These are phyloP conservation scores for Abortiporus biennis DNA, from an alignment of 1,284 basidiomycete species.

Conservation along the genomic window DNA sequence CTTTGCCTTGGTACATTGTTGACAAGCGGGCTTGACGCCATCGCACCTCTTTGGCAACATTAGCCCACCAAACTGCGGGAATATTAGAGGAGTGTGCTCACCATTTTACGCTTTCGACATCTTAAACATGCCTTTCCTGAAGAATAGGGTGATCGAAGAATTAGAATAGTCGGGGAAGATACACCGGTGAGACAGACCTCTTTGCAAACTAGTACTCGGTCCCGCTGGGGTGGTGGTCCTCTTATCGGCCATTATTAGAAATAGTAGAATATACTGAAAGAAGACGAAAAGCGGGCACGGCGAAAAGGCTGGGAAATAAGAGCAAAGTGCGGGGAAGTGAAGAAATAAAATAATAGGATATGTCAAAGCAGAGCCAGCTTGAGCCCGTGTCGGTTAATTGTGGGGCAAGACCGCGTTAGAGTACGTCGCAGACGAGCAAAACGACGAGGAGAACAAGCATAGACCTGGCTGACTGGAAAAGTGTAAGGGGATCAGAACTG, in stretches of 20 bases:
- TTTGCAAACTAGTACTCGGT: constrained; percentile 24
- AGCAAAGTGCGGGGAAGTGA: constrained; percentile 15
- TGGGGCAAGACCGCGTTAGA: constrained; percentile 6
- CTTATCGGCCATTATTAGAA: constrained; percentile 33
- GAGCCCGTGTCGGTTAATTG: constrained; percentile 3
- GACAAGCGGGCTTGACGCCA: constrained; percentile 35
- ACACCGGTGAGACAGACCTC: constrained; percentile 18
- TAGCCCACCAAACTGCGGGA: constrained; percentile 4
- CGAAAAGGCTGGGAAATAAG: constrained; percentile 20
- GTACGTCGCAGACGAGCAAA: constrained; percentile 10
- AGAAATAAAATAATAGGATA: constrained; percentile 16
- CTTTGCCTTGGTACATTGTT: constrained; percentile 35
- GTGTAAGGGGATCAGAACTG: constrained; percentile 14
- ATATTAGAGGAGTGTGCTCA: constrained; percentile 23
- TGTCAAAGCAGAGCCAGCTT: constrained; percentile 10
- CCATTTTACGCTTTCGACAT: constrained; percentile 79
- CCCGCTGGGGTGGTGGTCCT: constrained; percentile 21
- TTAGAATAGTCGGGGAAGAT: constrained; percentile 4
- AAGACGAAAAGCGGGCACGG: constrained; percentile 21
- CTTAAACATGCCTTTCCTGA: constrained; percentile 60
- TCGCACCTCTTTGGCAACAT: constrained; percentile 31
- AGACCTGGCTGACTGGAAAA: constrained; percentile 7
- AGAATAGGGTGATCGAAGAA: constrained; percentile 4
- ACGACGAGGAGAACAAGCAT: constrained; percentile 9
- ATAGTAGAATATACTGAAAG: constrained; percentile 24